A percentile compares a stretch with the other conserved stretches of the same genome.
Evolutionary conservation across 805 yeast genomes (phyloP).

Genomic region (Ogataea pilisensis): DNA sequence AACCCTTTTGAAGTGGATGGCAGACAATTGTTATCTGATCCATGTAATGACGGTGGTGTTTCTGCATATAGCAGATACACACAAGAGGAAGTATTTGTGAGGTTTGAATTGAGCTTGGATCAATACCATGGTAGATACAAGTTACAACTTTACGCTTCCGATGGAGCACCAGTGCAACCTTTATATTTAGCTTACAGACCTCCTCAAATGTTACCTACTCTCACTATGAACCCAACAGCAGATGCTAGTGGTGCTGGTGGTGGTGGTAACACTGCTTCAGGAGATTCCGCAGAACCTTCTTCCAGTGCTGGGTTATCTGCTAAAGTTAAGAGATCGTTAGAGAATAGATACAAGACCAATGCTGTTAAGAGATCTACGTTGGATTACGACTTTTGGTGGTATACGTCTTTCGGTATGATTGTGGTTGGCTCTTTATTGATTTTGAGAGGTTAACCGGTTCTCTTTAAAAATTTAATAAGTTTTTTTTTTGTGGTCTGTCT

Average conservation of each 20-base stretch:
- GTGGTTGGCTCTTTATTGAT: conserved; percentile 29
- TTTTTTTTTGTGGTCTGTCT: too few species aligned
- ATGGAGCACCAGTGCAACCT: conserved; percentile 81
- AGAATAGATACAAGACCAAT: conserved; percentile 73
- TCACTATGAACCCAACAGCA: conserved; percentile 80
- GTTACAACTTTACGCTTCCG: conserved; percentile 69
- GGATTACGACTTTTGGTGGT: conserved; percentile 53
- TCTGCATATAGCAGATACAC: conserved; percentile 70
- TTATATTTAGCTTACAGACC: conserved; percentile 89
- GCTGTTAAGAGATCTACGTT: conserved; percentile 46
- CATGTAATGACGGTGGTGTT: conserved; percentile 62
- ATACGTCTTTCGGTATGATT: conserved; percentile 43
- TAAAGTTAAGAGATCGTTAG: conserved; percentile 67
- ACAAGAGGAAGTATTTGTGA: conserved; percentile 57
- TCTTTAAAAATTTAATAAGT: background rate
- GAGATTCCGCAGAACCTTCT: conserved; percentile 8
- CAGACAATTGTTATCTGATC: conserved; percentile 83
- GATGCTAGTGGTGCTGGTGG: conserved; percentile 21
- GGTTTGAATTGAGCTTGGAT: conserved; percentile 60
- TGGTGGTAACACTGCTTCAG: conserved; percentile 27
- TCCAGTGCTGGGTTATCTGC: conserved; percentile 26
- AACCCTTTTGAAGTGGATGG: conserved; percentile 86
- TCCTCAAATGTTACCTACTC: conserved; percentile 93
- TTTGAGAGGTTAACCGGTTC: conserved; percentile 14
- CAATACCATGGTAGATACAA: conserved; percentile 80